Percentiles rank a stretch among this genome's conserved stretches.
Evolutionary conservation across 768 basidiomycete species (phyloP).

Genomic region (Cantharellus anzutake): DNA sequence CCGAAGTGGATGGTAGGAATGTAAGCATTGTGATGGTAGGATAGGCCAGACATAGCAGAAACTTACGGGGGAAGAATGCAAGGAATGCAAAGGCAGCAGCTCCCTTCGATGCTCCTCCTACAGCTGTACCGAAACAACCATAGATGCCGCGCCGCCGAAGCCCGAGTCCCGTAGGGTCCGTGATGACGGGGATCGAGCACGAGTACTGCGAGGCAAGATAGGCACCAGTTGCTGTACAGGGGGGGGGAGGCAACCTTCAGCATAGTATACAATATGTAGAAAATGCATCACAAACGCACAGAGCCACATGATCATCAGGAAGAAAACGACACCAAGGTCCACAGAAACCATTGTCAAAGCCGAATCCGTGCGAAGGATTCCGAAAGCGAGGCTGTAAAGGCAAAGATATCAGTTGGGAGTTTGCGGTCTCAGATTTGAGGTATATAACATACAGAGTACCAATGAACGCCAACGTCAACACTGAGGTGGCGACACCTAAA

Average conservation of each 20-base stretch:
- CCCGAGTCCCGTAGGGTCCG: not conserved
- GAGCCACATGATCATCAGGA: constrained; percentile 18
- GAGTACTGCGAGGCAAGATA: no score
- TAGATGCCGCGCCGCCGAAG: not conserved
- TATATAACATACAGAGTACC: not conserved
- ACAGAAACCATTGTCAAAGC: constrained; percentile 16
- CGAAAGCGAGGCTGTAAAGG: constrained; percentile 13
- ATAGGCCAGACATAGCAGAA: not conserved
- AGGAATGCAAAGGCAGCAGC: constrained; percentile 4
- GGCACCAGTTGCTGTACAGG: no score
- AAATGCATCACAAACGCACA: constrained; percentile 10
- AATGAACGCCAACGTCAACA: not conserved
- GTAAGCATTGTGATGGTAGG: constrained; percentile 9
- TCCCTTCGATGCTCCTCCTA: not conserved
- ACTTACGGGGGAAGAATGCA: constrained; percentile 6
- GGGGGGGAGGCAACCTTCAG: not conserved
- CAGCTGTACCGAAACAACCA: not conserved
- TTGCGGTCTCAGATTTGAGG: no score
- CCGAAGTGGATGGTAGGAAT: constrained; percentile 13
- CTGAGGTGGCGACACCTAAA: not conserved
- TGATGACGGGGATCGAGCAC: no score
- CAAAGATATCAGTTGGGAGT: not conserved
- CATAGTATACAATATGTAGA: not conserved
- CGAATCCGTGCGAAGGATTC: constrained; percentile 13
- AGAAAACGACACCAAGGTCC: constrained; percentile 14